These are phyloP conservation scores for Pythium myriotylum DNA, from an alignment of 352 stramenopile species.

Conservation along the genomic window DNA sequence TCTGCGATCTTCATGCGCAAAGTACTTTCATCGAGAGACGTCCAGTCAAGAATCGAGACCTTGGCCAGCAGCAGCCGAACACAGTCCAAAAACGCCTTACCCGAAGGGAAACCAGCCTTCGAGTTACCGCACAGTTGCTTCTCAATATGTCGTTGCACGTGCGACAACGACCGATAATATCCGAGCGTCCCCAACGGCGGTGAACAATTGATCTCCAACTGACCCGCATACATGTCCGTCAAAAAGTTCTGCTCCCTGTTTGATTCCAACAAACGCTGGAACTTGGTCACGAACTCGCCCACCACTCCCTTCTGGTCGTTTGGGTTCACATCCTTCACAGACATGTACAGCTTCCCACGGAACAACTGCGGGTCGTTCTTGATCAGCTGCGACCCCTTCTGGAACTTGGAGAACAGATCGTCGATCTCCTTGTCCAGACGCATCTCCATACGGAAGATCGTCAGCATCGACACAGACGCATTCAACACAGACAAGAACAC, in stretches of 20 bases:
- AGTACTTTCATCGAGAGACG: constrained; percentile 57
- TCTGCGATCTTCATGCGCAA: constrained; percentile 57
- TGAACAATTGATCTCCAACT: constrained; percentile 43
- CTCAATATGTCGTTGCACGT: constrained; percentile 45
- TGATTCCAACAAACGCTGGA: constrained; percentile 42
- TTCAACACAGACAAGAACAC: constrained; percentile 80
- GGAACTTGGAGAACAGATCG: constrained; percentile 63
- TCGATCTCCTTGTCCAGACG: constrained; percentile 80
- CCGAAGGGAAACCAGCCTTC: constrained; percentile 39
- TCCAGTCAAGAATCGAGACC: constrained; percentile 81
- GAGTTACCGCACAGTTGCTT: constrained; percentile 30
- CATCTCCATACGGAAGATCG: constrained; percentile 80
- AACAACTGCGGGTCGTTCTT: constrained; percentile 47
- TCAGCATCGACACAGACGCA: constrained; percentile 69
- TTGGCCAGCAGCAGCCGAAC: constrained; percentile 75
- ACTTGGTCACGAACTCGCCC: constrained; percentile 50
- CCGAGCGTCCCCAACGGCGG: constrained; percentile 63
- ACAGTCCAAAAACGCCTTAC: constrained; percentile 64
- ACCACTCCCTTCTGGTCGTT: constrained; percentile 60
- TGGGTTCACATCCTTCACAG: constrained; percentile 75
- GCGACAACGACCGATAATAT: constrained; percentile 63
- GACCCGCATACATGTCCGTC: constrained; percentile 61
- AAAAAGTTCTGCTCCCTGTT: constrained; percentile 73
- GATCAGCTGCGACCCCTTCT: constrained; percentile 64
- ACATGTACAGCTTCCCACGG: constrained; percentile 62